phyloP scores from a whole-genome alignment of 1,139 yeast species.

The Yamadazyma kanchanaburiensis region DNA sequence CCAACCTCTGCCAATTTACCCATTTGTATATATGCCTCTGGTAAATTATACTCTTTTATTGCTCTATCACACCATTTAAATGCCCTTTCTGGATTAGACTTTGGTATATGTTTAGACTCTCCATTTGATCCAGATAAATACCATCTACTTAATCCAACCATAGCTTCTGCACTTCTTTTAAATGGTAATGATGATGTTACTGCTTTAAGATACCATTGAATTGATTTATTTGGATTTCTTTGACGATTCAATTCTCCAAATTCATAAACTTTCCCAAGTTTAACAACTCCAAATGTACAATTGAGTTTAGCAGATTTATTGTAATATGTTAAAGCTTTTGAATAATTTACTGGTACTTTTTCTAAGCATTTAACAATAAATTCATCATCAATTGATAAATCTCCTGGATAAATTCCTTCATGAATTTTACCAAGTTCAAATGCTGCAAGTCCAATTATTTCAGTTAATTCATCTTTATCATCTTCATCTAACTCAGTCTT shows the following conservation, averaged over 20 bases:
- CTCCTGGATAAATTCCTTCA: constrained; percentile 61
- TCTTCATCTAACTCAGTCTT: constrained; percentile 36
- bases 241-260: constrained; percentile 72
- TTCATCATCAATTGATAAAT: constrained; percentile 33
- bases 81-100: constrained; percentile 73
- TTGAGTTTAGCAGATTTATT: constrained; percentile 74
- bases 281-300: constrained; percentile 80
- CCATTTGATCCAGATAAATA: constrained; percentile 79
- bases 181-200: constrained; percentile 51
- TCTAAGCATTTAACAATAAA: constrained; percentile 34
- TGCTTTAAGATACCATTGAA: constrained; percentile 88
- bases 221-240: constrained; percentile 67
- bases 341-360: constrained; percentile 46
- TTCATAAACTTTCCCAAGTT: constrained; percentile 84
- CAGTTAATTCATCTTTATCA: constrained; percentile 41
- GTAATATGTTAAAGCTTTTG: constrained; percentile 66
- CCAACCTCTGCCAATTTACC: constrained; percentile 84
- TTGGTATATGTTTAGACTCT: constrained; percentile 46
- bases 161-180: constrained; percentile 79
- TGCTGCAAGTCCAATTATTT: constrained; percentile 40
- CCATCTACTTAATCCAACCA: constrained; percentile 91
- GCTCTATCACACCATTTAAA: constrained; percentile 88
- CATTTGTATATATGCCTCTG: constrained; percentile 80
- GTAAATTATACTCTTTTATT: constrained; percentile 65
- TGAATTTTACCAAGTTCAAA: constrained; percentile 64